Evolutionary conservation across 495 filamentous ascomycete species (phyloP).

Genomic region (Hypomontagnella monticulosa): DNA sequence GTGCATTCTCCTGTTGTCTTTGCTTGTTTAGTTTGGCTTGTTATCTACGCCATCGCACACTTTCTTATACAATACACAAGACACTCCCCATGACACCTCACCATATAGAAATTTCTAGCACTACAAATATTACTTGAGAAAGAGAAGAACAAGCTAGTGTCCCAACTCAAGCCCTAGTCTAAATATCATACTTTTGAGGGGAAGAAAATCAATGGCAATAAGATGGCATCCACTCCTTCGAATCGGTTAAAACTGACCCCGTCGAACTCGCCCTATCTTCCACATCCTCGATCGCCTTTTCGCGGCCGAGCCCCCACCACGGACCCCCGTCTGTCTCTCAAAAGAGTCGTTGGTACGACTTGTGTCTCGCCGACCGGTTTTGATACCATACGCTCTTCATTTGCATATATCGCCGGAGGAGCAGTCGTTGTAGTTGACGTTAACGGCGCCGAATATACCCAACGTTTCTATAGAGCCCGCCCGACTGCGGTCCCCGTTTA

Average conservation of each 20-base stretch:
- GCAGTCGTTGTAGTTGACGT: conserved; percentile 90
- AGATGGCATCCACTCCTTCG: conserved; percentile 67
- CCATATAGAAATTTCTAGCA: conserved; percentile 38
- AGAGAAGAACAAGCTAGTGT: neutral
- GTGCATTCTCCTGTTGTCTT: conserved; percentile 24
- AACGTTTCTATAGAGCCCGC: conserved; percentile 89
- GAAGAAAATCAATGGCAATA: conserved; percentile 59
- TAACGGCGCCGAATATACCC: conserved; percentile 75
- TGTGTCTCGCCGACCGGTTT: conserved; percentile 86
- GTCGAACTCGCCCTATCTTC: conserved; percentile 77
- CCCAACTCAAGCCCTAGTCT: conserved; percentile 1
- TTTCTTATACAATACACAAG: conserved; percentile 26
- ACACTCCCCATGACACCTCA: conserved; percentile 40
- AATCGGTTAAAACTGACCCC: conserved; percentile 80
- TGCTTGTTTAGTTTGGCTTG: conserved; percentile 3
- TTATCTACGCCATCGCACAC: conserved; percentile 16
- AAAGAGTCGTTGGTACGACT: conserved; percentile 88
- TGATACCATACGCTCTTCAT: conserved; percentile 77
- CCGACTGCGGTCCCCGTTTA: conserved; percentile 78
- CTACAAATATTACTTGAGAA: conserved; percentile 41
- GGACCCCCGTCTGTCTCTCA: conserved; percentile 72
- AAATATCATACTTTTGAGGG: conserved; percentile 20
- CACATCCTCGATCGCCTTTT: conserved; percentile 70
- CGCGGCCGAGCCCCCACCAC: conserved; percentile 54
- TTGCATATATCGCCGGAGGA: conserved; percentile 91